Evolutionary conservation across 169 alveolate species (phyloP).

Genomic region (Cryptosporidium bovis): DNA sequence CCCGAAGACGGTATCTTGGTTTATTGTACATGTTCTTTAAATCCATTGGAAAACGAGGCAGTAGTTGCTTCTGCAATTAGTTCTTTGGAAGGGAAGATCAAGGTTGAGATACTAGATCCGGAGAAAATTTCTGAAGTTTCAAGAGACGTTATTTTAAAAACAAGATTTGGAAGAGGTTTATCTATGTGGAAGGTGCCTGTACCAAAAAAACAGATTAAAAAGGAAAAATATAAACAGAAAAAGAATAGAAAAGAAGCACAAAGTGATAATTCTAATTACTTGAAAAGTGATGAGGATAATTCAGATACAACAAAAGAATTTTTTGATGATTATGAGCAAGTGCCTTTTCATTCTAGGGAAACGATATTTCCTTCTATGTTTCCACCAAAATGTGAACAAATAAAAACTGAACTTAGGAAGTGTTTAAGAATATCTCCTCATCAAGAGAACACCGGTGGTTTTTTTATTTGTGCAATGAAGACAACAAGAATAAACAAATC

Average conservation of each 20-base stretch:
- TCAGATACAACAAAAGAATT: constrained; percentile 48
- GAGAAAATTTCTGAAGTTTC: constrained; percentile 83
- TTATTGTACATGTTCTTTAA: constrained; percentile 93
- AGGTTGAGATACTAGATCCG: constrained; percentile 80
- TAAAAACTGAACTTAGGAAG: constrained; percentile 78
- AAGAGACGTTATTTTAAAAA: constrained; percentile 78
- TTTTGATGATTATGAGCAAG: constrained; percentile 76
- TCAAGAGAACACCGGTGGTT: constrained; percentile 92
- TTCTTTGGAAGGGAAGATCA: constrained; percentile 66
- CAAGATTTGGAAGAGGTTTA: constrained; percentile 79
- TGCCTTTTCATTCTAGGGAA: constrained; percentile 76
- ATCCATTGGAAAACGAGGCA: constrained; percentile 96
- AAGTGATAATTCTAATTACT: constrained; percentile 20
- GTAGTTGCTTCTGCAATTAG: constrained; percentile 86
- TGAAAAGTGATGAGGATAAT: constrained; percentile 13
- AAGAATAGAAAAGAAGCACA: constrained; percentile 75
- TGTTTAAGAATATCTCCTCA: constrained; percentile 92
- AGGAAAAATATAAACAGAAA: constrained; percentile 19
- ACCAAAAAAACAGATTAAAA: constrained; percentile 50
- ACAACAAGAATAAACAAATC: constrained; percentile 59
- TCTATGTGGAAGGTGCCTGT: constrained; percentile 79
- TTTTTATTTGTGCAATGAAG: constrained; percentile 87
- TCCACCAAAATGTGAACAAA: constrained; percentile 79
- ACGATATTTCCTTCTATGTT: constrained; percentile 78
- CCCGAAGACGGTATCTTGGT: constrained; percentile 89